Evolutionary conservation across 441 rosid species (phyloP).

Genomic region (Metrosideros polymorpha): DNA sequence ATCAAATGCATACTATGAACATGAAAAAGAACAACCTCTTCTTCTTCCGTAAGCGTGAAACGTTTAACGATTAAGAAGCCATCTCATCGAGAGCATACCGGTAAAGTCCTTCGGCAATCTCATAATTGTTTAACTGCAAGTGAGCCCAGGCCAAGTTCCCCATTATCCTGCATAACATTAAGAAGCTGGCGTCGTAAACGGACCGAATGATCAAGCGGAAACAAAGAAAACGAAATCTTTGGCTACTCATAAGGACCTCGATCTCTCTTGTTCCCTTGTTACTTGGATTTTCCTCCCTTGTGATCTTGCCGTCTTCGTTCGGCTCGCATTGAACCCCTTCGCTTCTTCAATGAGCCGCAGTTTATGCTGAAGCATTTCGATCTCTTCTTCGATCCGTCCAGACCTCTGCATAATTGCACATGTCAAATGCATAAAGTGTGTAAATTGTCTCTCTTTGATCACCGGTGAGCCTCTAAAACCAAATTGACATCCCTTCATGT

Average conservation of each 20-base stretch:
- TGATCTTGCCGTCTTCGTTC: slow-evolving; percentile 48
- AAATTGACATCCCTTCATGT: background rate
- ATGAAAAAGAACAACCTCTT: background rate
- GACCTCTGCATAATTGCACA: slow-evolving; percentile 36
- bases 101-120: slow-evolving; percentile 69
- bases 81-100: slow-evolving; percentile 20
- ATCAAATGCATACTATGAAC: background rate
- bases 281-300: slow-evolving; percentile 69
- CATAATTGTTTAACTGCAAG: slow-evolving; percentile 62
- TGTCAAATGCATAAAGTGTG: background rate
- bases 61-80: background rate
- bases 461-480: rapidly evolving
- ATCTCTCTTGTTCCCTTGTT: slow-evolving; percentile 58
- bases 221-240: background rate
- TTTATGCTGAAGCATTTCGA: slow-evolving; percentile 57
- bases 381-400: slow-evolving; percentile 78
- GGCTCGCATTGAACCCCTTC: slow-evolving; percentile 12
- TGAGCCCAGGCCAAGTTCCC: slow-evolving; percentile 96
- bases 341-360: slow-evolving; percentile 11
- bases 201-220: background rate
- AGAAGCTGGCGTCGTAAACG: background rate
- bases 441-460: background rate
- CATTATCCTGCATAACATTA: slow-evolving; percentile 32
- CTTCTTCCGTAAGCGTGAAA: rapidly evolving
- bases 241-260: slow-evolving; percentile 30